phyloP scores from a whole-genome alignment of 2,329 filamentous ascomycete genomes.

The Emericellopsis atlantica region DNA sequence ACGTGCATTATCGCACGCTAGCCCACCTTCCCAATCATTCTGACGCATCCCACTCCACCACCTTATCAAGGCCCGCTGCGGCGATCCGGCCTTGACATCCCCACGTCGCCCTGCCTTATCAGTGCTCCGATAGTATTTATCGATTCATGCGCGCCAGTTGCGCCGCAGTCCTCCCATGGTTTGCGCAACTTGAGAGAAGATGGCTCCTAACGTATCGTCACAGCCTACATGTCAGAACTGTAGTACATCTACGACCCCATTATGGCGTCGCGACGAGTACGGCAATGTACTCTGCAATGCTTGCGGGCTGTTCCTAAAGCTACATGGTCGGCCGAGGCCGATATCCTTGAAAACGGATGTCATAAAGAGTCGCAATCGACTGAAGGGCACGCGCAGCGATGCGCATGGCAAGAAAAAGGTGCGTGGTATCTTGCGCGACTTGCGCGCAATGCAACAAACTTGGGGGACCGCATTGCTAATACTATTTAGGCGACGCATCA shows the following conservation, averaged over 20 bases:
- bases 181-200: slow-evolving; percentile 24
- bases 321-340: slow-evolving; percentile 84
- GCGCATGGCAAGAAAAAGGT: slow-evolving; percentile 78
- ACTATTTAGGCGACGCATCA: background rate
- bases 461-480: background rate
- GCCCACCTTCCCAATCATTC: slow-evolving; percentile 6
- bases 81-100: slow-evolving; percentile 16
- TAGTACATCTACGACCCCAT: slow-evolving; percentile 82
- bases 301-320: slow-evolving; percentile 92
- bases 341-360: slow-evolving; percentile 98
- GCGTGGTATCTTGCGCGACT: slow-evolving; percentile 11
- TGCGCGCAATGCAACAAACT: background rate
- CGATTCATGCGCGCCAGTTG: background rate
- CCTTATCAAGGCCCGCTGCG: slow-evolving; percentile 21
- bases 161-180: background rate
- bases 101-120: slow-evolving; percentile 21
- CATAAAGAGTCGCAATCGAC: slow-evolving; percentile 97
- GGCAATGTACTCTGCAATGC: slow-evolving; percentile 97
- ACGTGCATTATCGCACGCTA: slow-evolving; percentile 1
- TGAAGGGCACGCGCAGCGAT: slow-evolving; percentile 75
- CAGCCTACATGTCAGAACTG: slow-evolving; percentile 98
- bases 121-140: slow-evolving; percentile 21
- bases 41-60: slow-evolving; percentile 6
- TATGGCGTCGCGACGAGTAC: slow-evolving; percentile 95
- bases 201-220: slow-evolving; percentile 49